Evolutionary conservation across 495 filamentous ascomycete species (phyloP), one percentile per base, ranked within the genome.

Genomic region (Penicillium paxilli): DNA sequence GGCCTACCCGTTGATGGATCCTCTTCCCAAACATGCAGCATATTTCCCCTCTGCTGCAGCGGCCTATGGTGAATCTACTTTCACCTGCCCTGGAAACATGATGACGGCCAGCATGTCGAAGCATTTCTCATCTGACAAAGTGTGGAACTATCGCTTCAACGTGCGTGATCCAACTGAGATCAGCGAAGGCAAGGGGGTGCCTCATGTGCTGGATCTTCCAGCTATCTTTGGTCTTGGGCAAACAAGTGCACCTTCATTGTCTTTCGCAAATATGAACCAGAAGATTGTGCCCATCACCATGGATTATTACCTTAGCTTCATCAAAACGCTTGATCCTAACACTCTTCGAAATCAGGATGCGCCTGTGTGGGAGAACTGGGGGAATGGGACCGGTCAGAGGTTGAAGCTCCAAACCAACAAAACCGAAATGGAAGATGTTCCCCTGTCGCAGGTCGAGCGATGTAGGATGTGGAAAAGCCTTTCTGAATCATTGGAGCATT

Each of bases 51-150:
- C 82, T 14, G 74, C 79, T 5, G 74, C 80, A 12, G 72, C 79
- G n/a, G 78, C 79, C 2, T 91, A 87, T 54, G 86, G 85, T 25
- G 83, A 90, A 40, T 75, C 85, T 52, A 78, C 83, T 1, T 89
- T 90, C 63, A 83, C 74, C 58, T 90, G 86, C 53, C 86, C 86
- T 0, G 76, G 75, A 0, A 66, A 66, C 23, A 45, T 55, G 12
- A 66, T 72, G 49, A 53, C 65, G 1, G 63, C 83, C 17, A 77
- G 64, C 51, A 67, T 82, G 58, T 75, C 72, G 19, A 63, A 64
- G 5, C 64, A 67, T 2, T 62, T 78, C 52, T 64, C 62, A 2
- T 54, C 63, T 1, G 24, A 60, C 22, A 53, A 55, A 6, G 62
- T 71, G 3, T 87, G 80, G 74, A 81, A 77, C 55, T 91, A 89